phyloP scores from a whole-genome alignment of 768 basidiomycete genomes.

The Pleurotus sapidus region DNA sequence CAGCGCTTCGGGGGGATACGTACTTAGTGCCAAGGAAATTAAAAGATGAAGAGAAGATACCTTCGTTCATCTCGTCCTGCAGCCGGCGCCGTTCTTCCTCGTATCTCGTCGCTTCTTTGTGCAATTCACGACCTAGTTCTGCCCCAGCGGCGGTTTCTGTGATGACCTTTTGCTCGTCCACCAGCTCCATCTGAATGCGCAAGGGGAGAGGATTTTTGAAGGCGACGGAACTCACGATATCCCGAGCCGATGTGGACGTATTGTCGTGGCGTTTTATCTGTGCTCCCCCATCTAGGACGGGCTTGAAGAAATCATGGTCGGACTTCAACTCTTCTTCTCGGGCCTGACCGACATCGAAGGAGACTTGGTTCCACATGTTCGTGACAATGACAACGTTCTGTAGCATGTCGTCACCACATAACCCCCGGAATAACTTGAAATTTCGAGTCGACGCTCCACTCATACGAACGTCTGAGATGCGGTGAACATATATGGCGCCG shows the following conservation, averaged over 20 bases:
- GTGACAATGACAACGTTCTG: conserved; percentile 43
- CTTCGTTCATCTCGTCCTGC: conserved; percentile 10
- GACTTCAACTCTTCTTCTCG: background rate
- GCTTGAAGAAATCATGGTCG: conserved; percentile 47
- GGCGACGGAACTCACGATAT: conserved; percentile 29
- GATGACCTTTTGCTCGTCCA: conserved; percentile 21
- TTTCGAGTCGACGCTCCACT: conserved; percentile 36
- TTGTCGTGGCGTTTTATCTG: conserved; percentile 40
- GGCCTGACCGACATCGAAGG: conserved; percentile 30
- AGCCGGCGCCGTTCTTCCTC: conserved; percentile 11
- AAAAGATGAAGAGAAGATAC: conserved; percentile 2
- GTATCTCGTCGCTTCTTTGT: conserved; percentile 8
- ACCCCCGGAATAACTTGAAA: conserved; percentile 38
- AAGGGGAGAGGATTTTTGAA: conserved; percentile 10
- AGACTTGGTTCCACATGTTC: conserved; percentile 38
- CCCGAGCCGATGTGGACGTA: conserved; percentile 27
- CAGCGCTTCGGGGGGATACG: background rate
- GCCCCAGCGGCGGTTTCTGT: conserved; percentile 29
- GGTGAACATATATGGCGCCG: conserved; percentile 36
- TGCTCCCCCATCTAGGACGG: conserved; percentile 48
- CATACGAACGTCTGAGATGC: conserved; percentile 32
- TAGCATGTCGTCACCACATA: conserved; percentile 38
- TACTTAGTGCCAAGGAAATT: background rate
- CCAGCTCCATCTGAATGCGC: conserved; percentile 17
- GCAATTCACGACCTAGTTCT: conserved; percentile 13